Conservation (phyloP, 257 asterid genomes). For the Leonotis leonurus region DNA sequence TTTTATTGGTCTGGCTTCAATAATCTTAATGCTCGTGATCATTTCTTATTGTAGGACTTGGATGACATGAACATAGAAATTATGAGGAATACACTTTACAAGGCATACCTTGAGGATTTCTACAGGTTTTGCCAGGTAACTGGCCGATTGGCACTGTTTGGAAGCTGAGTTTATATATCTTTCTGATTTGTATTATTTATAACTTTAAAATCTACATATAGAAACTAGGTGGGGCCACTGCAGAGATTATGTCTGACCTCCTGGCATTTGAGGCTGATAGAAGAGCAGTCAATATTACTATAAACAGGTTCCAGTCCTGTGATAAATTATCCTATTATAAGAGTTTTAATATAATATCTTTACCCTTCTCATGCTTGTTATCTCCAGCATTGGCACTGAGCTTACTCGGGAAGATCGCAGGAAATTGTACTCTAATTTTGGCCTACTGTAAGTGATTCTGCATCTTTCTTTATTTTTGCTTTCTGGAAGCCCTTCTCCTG, state of each 20-base stretch:
- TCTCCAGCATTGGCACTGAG: slow-evolving; percentile 91
- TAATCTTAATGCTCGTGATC: neutral
- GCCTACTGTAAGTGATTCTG: slow-evolving; percentile 65
- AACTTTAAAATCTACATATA: slow-evolving; percentile 18
- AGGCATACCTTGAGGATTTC: slow-evolving; percentile 93
- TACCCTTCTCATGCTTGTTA: slow-evolving; percentile 5
- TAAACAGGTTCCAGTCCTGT: slow-evolving; percentile 49
- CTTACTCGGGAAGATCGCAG: slow-evolving; percentile 89
- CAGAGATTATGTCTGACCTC: slow-evolving; percentile 89
- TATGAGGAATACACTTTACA: slow-evolving; percentile 90
- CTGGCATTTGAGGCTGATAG: slow-evolving; percentile 92
- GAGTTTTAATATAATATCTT: neutral
- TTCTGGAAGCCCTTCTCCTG: neutral
- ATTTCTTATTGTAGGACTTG: slow-evolving; percentile 49
- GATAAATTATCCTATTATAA: neutral
- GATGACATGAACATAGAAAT: slow-evolving; percentile 97
- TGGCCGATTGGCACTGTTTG: neutral
- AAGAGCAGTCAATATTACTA: slow-evolving; percentile 90
- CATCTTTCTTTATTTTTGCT: neutral
- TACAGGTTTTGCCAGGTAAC: slow-evolving; percentile 76
- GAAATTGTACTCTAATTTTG: slow-evolving; percentile 82
- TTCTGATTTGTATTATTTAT: neutral
- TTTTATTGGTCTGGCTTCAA: no score
- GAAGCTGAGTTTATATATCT: neutral
- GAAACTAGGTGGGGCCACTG: slow-evolving; percentile 96